A percentile compares a stretch with the other conserved stretches of the same genome.
These are phyloP conservation scores for Ceratocystis lukuohia DNA, from an alignment of 2,329 filamentous ascomycete genomes.

Conservation along the genomic window DNA sequence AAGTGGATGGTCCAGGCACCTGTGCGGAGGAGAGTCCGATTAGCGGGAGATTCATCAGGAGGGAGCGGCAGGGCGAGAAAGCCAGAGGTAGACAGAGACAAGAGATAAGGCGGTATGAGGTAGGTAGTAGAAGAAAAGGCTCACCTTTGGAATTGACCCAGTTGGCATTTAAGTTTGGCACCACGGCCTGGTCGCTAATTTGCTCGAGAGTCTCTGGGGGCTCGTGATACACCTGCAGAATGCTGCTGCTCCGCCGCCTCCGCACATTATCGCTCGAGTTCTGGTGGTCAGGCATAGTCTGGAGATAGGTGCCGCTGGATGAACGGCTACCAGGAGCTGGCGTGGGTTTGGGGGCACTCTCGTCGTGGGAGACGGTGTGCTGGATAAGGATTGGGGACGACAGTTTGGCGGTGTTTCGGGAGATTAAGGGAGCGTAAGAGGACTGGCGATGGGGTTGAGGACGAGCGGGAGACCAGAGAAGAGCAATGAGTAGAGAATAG, in stretches of 20 bases:
- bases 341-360: constrained; percentile 54
- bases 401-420: constrained; percentile 77
- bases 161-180: constrained; percentile 93
- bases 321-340: constrained; percentile 7
- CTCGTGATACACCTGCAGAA: constrained; percentile 85
- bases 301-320: constrained; percentile 39
- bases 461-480: not conserved
- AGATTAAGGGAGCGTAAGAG: not conserved
- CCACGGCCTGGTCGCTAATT: constrained; percentile 85
- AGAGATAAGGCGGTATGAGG: too few relatives aligned
- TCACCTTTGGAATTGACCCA: constrained; percentile 98
- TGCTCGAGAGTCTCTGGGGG: constrained; percentile 94
- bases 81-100: not conserved
- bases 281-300: constrained; percentile 41
- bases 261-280: constrained; percentile 48
- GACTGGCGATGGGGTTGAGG: not conserved
- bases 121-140: constrained; percentile 17
- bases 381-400: constrained; percentile 78
- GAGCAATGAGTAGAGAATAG: not conserved
- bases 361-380: constrained; percentile 84
- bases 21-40: constrained; percentile 28
- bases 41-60: not conserved
- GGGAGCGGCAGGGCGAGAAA: not conserved
- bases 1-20: constrained; percentile 97
- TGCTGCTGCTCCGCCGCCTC: constrained; percentile 90